phyloP scores from a whole-genome alignment of 345 rosid genomes.

The Eucalyptus cloeziana region DNA sequence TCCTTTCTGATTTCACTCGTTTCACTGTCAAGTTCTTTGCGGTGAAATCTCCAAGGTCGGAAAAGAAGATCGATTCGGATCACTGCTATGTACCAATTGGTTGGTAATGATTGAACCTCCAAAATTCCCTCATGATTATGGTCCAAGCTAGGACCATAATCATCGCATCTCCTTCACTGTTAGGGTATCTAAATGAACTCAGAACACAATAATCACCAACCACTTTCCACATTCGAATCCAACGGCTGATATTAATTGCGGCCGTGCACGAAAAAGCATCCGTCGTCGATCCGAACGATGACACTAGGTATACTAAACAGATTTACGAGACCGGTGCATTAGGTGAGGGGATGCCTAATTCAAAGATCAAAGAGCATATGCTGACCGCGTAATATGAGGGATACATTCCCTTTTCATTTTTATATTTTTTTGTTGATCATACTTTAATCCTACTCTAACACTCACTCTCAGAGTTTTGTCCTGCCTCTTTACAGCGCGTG shows the following conservation, averaged over 20 bases:
- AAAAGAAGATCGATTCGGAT: not conserved
- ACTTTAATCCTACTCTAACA: too few relatives aligned
- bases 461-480: too few relatives aligned
- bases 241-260: not conserved
- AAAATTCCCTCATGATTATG: not conserved
- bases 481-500: too few relatives aligned
- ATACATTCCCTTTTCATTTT: not conserved
- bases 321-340: not conserved
- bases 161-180: conserved; percentile 8
- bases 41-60: not conserved
- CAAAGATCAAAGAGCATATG: not conserved
- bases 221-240: not conserved
- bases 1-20: not conserved
- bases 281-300: not conserved
- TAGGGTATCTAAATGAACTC: not conserved
- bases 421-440: too few relatives aligned
- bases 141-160: not conserved
- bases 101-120: not conserved
- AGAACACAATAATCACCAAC: not conserved
- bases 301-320: not conserved
- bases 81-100: not conserved
- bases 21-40: not conserved
- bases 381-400: not conserved
- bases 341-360: not conserved
- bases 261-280: not conserved